Conservation (phyloP, 2,329 filamentous ascomycete genomes). For the Fusarium pseudocircinatum region DNA sequence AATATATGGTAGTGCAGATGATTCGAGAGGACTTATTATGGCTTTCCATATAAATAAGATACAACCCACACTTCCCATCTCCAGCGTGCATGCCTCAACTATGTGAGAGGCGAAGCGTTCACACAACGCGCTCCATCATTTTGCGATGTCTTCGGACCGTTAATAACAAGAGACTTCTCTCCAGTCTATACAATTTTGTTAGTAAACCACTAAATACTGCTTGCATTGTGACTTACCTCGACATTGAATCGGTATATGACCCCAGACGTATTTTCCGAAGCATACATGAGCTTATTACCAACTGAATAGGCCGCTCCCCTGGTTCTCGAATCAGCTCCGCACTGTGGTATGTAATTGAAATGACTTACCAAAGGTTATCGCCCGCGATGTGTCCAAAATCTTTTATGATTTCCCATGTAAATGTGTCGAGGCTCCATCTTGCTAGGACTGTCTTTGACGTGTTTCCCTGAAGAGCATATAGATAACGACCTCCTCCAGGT, state of each 20-base stretch:
- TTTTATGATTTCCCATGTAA: neutral
- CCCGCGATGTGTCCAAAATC: neutral
- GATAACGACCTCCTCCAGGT: neutral
- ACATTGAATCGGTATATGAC: conserved; percentile 12
- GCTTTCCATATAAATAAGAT: neutral
- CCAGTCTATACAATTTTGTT: neutral
- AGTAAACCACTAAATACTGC: accelerated
- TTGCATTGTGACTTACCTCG: neutral
- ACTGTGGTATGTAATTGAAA: neutral
- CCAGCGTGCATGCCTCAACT: neutral
- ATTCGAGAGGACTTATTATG: neutral
- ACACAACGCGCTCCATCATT: conserved; percentile 21
- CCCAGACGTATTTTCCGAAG: conserved; percentile 10
- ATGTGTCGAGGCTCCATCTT: conserved; percentile 2
- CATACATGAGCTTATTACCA: neutral
- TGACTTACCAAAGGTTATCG: neutral
- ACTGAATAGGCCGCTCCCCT: conserved; percentile 15
- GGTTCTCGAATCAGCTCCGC: neutral
- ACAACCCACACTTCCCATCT: accelerated
- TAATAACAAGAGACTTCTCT: neutral
- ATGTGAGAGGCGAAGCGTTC: conserved; percentile 7
- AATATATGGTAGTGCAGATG: neutral
- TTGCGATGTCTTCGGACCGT: conserved; percentile 5
- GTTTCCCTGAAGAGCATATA: neutral
- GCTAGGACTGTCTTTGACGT: neutral